Evolutionary conservation across 73 alveolate genomes (phyloP), one percentile per base, ranked within the genome.

Genomic region (Stentor coeruleus): DNA sequence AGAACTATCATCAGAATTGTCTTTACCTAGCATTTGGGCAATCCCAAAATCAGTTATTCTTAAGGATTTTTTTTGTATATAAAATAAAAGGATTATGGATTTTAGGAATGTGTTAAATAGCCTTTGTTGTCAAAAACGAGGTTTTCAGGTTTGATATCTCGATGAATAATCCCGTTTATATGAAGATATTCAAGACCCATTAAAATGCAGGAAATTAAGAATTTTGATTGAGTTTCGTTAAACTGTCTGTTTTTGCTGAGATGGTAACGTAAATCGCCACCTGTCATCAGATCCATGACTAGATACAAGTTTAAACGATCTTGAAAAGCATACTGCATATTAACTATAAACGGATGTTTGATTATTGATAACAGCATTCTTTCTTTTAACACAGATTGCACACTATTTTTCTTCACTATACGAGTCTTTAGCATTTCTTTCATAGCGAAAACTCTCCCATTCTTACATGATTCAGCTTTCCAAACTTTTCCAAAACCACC

Each of bases 121-220:
- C n/a, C n/a, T n/a, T n/a, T n/a, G n/a, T 79, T 85, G 84, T 96
- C 99, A 80, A 90, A 90, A 40, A 96, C 93, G 38, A 96, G 77
- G 77, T 96, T 96, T 87, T 96, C 99, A 38, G 99, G 99, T 77
- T 96, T 96, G 39, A 96, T 90, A 82, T 96, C 99, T 88, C 98
- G 84, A 81, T 96, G 99, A 35, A 96, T 91, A 2, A 95, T 91
- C 73, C 89, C 86, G 37, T 96, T 92, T 38, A 85, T 85, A 80
- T 96, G 98, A 84, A 96, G 81, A 81, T 96, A 96, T 42, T 94
- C 98, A 36, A 92, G 79, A 3, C 93, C 93, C 20, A 83, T 28
- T 15, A 92, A 59, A 3, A 92, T 58, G 40, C 96, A 90, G 2
- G 91, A 94, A 38, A 94, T 74, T 37, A 96, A 87, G 82, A 93